Conservation (phyloP, 768 basidiomycete genomes). For the Lactarius deliciosus region DNA sequence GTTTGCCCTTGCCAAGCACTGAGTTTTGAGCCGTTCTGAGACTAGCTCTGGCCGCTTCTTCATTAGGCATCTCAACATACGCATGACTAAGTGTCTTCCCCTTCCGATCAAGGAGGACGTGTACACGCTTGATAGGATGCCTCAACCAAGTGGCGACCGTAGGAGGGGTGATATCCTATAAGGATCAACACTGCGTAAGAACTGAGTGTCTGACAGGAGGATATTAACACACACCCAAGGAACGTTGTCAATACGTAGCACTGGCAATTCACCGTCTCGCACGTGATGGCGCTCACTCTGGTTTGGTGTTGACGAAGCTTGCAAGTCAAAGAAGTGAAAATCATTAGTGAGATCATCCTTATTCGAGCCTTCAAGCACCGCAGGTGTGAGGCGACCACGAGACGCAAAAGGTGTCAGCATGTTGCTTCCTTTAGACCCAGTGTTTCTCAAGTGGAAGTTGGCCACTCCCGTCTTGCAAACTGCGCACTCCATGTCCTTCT, state of each 20-base stretch:
- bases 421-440: slow-evolving; percentile 33
- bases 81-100: slow-evolving; percentile 87
- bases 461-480: slow-evolving; percentile 70
- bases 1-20: slow-evolving; percentile 73
- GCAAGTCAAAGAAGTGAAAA: slow-evolving; percentile 34
- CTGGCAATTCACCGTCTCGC: slow-evolving; percentile 46
- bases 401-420: slow-evolving; percentile 24
- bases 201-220: slow-evolving; percentile 2
- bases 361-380: slow-evolving; percentile 31
- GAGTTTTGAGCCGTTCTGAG: slow-evolving; percentile 57
- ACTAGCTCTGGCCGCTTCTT: slow-evolving; percentile 62
- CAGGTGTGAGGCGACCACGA: slow-evolving; percentile 29
- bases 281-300: slow-evolving; percentile 25
- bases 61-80: slow-evolving; percentile 68
- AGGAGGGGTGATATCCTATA: slow-evolving; percentile 79
- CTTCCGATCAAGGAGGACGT: slow-evolving; percentile 76
- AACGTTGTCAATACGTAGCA: slow-evolving; percentile 83
- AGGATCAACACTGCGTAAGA: slow-evolving; percentile 14
- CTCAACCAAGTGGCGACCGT: slow-evolving; percentile 68
- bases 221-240: slow-evolving; percentile 63
- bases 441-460: slow-evolving; percentile 48
- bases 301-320: slow-evolving; percentile 38
- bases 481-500: slow-evolving; percentile 84
- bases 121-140: slow-evolving; percentile 66
- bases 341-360: slow-evolving; percentile 32